Conservation (phyloP, 257 asterid genomes). For the Gentiana straminea region DNA sequence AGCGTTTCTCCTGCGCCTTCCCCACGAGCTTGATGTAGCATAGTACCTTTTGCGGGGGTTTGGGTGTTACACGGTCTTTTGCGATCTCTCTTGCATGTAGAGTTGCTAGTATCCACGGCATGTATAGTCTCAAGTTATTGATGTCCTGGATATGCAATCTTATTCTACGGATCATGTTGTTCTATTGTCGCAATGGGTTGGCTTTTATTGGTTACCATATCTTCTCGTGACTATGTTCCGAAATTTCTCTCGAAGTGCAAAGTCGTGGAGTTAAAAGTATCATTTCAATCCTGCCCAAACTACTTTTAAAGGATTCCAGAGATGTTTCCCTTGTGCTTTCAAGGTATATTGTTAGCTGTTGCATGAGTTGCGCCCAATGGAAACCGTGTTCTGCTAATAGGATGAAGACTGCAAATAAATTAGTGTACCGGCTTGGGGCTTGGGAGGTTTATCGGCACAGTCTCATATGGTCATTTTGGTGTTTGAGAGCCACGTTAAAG, state of each 20-base stretch:
- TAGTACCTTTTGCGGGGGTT: too few species aligned
- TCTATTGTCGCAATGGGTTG: constrained; percentile 42
- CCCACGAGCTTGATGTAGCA: too few species aligned
- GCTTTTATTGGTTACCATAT: constrained; percentile 51
- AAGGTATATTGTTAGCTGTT: constrained; percentile 46
- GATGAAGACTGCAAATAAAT: constrained; percentile 28
- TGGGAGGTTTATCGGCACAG: constrained; percentile 50
- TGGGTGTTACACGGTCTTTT: too few species aligned
- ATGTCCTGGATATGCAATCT: constrained; percentile 14
- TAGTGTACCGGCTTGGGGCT: constrained; percentile 27
- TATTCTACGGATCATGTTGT: constrained; percentile 39
- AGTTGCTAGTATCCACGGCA: constrained; percentile 16
- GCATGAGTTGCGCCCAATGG: constrained; percentile 32
- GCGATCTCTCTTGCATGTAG: not conserved
- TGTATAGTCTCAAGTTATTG: constrained; percentile 15
- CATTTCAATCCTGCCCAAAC: constrained; percentile 23
- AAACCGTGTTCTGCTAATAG: constrained; percentile 20
- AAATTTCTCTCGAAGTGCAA: constrained; percentile 32
- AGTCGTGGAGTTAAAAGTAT: constrained; percentile 24
- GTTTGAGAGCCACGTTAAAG: constrained; percentile 50
- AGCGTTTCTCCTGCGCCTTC: too few species aligned
- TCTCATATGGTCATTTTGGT: constrained; percentile 38
- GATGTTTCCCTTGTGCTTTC: constrained; percentile 48
- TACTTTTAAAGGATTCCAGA: constrained; percentile 38
- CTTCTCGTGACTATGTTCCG: constrained; percentile 33